Evolutionary conservation across 805 yeast species (phyloP).

Genomic region (Nakazawaea peltata): DNA sequence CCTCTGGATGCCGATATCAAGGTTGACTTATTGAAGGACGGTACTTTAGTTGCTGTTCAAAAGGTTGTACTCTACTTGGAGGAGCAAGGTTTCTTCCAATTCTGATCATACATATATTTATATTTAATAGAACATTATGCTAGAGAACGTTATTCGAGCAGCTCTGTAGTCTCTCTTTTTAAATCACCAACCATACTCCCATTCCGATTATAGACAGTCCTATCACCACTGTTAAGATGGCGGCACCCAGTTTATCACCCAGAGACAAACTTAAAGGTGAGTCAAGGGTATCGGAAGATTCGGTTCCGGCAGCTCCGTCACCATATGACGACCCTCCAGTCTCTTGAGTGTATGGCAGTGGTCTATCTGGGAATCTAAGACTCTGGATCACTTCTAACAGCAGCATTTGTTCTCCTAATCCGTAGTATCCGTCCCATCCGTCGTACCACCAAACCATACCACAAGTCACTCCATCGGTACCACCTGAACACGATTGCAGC

Average conservation of each 20-base stretch:
- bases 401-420: slow-evolving; percentile 79
- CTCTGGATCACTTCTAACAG: slow-evolving; percentile 61
- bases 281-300: slow-evolving; percentile 34
- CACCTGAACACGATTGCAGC: slow-evolving; percentile 75
- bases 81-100: slow-evolving; percentile 73
- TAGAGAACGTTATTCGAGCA: too few species aligned
- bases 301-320: slow-evolving; percentile 61
- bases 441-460: slow-evolving; percentile 61
- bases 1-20: slow-evolving; percentile 50
- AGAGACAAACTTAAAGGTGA: slow-evolving; percentile 42
- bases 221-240: slow-evolving; percentile 54
- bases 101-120: slow-evolving; percentile 19
- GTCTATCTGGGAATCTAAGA: slow-evolving; percentile 27
- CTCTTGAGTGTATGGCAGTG: slow-evolving; percentile 53
- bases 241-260: slow-evolving; percentile 85
- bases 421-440: slow-evolving; percentile 61
- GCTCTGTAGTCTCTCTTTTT: slow-evolving; percentile 6
- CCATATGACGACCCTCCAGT: slow-evolving; percentile 70
- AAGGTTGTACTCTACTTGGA: slow-evolving; percentile 67
- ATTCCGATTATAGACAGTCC: slow-evolving; percentile 55
- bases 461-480: slow-evolving; percentile 80
- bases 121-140: background rate
- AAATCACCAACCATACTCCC: slow-evolving; percentile 72
- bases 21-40: slow-evolving; percentile 43
- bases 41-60: slow-evolving; percentile 65